These are phyloP conservation scores for Yamadazyma olivae DNA, from an alignment of 805 yeast species.

Conservation along the genomic window DNA sequence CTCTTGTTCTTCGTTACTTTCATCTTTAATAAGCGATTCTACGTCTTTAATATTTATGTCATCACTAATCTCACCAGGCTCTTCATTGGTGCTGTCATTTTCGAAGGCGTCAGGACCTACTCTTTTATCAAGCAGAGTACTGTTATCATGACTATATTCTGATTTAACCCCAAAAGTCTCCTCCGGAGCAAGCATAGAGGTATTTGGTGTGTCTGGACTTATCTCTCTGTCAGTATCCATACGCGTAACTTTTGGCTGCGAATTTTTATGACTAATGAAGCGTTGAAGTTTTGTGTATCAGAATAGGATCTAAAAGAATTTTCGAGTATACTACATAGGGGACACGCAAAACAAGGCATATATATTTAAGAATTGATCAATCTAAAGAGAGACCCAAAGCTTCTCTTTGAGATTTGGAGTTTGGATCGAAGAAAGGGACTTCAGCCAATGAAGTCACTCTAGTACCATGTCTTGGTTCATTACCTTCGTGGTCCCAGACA, in stretches of 20 bases:
- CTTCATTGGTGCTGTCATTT: no score
- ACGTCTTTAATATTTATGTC: slow-evolving; percentile 3
- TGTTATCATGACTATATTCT: no score
- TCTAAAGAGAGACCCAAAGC: slow-evolving; percentile 33
- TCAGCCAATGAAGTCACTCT: slow-evolving; percentile 52
- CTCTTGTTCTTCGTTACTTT: slow-evolving; percentile 16
- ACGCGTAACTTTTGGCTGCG: no score
- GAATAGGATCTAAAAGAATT: no score
- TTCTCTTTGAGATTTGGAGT: slow-evolving; percentile 52
- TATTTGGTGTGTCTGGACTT: slow-evolving; percentile 3
- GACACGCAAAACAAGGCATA: no score
- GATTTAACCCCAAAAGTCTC: background rate
- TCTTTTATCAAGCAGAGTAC: no score
- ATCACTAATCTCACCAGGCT: background rate
- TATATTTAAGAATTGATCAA: no score
- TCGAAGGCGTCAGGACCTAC: no score
- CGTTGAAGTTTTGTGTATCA: no score
- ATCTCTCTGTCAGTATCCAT: slow-evolving; percentile 1
- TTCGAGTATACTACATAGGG: no score
- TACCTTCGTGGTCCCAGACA: slow-evolving; percentile 48
- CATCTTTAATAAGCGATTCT: background rate
- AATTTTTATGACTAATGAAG: no score
- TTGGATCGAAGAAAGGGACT: slow-evolving; percentile 47
- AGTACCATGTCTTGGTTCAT: slow-evolving; percentile 49
- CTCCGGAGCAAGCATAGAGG: background rate